phyloP scores from a whole-genome alignment of 331 rosid species.

The Acacia pycnantha region DNA sequence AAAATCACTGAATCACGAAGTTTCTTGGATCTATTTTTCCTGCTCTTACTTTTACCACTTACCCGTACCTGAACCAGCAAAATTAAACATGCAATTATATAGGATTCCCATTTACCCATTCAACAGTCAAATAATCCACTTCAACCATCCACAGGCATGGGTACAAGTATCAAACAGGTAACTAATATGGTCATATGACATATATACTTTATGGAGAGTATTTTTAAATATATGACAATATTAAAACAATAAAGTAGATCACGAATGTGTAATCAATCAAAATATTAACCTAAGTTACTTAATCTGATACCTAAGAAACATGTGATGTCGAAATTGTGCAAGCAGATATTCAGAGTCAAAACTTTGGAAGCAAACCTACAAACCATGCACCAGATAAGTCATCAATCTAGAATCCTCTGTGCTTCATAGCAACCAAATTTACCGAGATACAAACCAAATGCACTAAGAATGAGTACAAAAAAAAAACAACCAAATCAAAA shows the following conservation, averaged over 20 bases:
- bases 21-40: slow-evolving; percentile 65
- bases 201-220: background rate
- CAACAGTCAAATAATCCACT: slow-evolving; percentile 1
- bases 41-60: slow-evolving; percentile 54
- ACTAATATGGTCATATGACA: background rate
- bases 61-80: slow-evolving; percentile 48
- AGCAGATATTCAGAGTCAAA: background rate
- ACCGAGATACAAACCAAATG: background rate
- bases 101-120: background rate
- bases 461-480: background rate
- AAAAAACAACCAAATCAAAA: slow-evolving; percentile 16
- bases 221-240: background rate
- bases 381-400: background rate
- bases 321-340: background rate
- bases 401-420: background rate
- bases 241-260: background rate
- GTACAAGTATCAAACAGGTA: background rate
- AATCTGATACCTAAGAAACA: background rate
- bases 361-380: background rate
- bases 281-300: background rate
- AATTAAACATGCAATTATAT: background rate
- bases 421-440: background rate
- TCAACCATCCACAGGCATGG: background rate
- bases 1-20: slow-evolving; percentile 52
- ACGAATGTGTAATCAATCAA: background rate